phyloP scores from a whole-genome alignment of 2,329 filamentous ascomycete species.

The Ceratocystis albifundus region DNA sequence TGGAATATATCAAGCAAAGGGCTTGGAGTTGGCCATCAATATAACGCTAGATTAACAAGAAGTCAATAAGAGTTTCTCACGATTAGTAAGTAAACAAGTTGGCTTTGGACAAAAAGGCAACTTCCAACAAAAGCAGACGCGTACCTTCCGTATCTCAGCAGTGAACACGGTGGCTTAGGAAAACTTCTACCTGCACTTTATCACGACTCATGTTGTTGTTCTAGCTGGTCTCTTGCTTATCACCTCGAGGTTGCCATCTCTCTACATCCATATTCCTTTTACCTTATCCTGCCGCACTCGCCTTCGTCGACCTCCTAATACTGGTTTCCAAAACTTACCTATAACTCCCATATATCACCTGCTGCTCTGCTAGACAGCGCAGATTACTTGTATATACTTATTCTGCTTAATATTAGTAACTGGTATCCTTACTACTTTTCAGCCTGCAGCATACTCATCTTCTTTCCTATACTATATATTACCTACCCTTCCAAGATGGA shows the following conservation, averaged over 20 bases:
- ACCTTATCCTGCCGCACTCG: background rate
- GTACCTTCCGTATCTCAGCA: background rate
- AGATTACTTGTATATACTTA: background rate
- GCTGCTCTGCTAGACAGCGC: background rate
- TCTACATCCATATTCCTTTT: background rate
- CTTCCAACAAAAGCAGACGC: background rate
- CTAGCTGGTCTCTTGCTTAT: background rate
- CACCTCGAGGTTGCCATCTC: background rate
- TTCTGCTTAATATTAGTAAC: background rate
- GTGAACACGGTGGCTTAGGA: slow-evolving; percentile 3
- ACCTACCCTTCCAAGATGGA: background rate
- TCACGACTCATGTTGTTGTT: background rate
- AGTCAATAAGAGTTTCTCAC: background rate
- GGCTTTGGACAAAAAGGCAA: background rate
- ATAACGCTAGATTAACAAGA: background rate
- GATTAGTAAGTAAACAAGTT: background rate
- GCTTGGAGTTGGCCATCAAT: background rate
- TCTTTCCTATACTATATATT: background rate
- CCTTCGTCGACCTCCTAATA: background rate
- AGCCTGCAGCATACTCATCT: background rate
- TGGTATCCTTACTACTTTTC: background rate
- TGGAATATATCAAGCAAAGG: background rate
- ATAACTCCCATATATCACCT: background rate
- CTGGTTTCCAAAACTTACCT: background rate
- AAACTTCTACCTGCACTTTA: background rate